Conservation (phyloP, 2,329 filamentous ascomycete genomes). For the Penicillium thymicola region DNA sequence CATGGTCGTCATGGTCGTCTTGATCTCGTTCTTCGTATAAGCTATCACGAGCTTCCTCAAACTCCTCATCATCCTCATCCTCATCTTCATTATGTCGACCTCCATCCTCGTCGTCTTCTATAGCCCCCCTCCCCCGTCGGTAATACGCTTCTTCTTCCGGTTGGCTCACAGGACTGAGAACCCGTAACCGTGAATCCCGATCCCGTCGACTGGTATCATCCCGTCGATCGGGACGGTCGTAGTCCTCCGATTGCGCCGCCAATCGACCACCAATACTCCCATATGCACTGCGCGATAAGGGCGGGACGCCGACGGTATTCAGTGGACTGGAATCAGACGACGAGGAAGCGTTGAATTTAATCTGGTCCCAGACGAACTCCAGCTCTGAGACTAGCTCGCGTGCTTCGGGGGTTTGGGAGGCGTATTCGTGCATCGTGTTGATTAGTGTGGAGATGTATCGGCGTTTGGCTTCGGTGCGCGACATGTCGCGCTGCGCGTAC, state of each 20-base stretch:
- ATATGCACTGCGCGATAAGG: slow-evolving; percentile 29
- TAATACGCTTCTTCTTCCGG: slow-evolving; percentile 56
- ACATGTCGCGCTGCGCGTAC: slow-evolving; percentile 80
- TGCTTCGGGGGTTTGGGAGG: slow-evolving; percentile 74
- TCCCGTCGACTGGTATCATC: slow-evolving; percentile 2
- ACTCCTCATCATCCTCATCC: slow-evolving; percentile 37
- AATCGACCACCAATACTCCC: slow-evolving; percentile 37
- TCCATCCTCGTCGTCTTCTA: slow-evolving; percentile 16
- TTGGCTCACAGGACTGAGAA: slow-evolving; percentile 83
- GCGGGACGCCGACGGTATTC: slow-evolving; percentile 30
- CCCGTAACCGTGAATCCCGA: slow-evolving; percentile 58
- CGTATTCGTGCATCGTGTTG: slow-evolving; percentile 94
- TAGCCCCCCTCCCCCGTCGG: slow-evolving; percentile 42
- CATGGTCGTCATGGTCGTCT: slow-evolving; percentile 19
- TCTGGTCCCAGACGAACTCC: slow-evolving; percentile 99
- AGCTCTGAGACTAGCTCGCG: slow-evolving; percentile 85
- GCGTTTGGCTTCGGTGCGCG: slow-evolving; percentile 87
- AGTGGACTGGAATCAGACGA: slow-evolving; percentile 48
- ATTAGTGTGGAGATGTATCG: slow-evolving; percentile 92
- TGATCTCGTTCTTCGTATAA: slow-evolving; percentile 33
- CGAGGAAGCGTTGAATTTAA: slow-evolving; percentile 75
- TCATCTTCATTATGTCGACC: slow-evolving; percentile 34
- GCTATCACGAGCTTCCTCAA: slow-evolving; percentile 36
- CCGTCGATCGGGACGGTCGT: slow-evolving; percentile 35
- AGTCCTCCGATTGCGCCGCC: slow-evolving; percentile 34